Evolutionary conservation across 352 stramenopile genomes (phyloP).

Genomic region (Globisporangium heterothallicum): DNA sequence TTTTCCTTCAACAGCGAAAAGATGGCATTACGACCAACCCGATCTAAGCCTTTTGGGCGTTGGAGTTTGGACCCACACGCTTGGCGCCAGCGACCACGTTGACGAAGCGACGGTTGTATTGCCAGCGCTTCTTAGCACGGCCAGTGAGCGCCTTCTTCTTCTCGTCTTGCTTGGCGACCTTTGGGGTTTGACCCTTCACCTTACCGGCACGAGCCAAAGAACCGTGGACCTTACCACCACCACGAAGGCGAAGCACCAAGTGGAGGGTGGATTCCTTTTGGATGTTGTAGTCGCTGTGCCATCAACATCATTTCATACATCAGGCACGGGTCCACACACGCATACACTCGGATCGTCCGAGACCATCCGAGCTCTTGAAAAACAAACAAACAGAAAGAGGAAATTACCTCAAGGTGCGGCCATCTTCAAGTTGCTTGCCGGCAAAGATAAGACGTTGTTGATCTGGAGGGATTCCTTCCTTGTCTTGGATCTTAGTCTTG

Average conservation of each 20-base stretch:
- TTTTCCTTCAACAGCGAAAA: slow-evolving; percentile 8
- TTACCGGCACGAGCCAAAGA: slow-evolving; percentile 99
- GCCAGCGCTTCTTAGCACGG: slow-evolving; percentile 99
- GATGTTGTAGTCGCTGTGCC: slow-evolving; percentile 95
- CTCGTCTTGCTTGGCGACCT: slow-evolving; percentile 98
- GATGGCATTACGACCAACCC: not conserved
- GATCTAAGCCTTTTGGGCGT: slow-evolving; percentile 89
- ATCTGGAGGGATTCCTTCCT: slow-evolving; percentile 89
- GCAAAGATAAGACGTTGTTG: slow-evolving; percentile 87
- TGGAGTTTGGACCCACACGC: slow-evolving; percentile 97
- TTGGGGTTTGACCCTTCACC: slow-evolving; percentile 99
- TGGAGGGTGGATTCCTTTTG: slow-evolving; percentile 97
- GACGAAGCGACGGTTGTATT: slow-evolving; percentile 99
- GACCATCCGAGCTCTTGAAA: too few relatives aligned
- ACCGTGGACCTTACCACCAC: slow-evolving; percentile 98
- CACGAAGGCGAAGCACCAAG: slow-evolving; percentile 93
- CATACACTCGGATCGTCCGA: too few relatives aligned
- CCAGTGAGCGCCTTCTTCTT: slow-evolving; percentile 97
- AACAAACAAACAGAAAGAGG: not conserved
- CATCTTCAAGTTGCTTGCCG: slow-evolving; percentile 90
- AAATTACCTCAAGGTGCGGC: slow-evolving; percentile 68
- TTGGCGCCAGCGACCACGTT: slow-evolving; percentile 98
- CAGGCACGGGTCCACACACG: not conserved
- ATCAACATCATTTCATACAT: not conserved
- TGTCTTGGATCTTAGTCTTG: slow-evolving; percentile 93